Percentiles rank a stretch among this genome's conserved stretches.
Evolutionary conservation across 805 yeast genomes (phyloP).

Genomic region (Cyberlindnera veronae): DNA sequence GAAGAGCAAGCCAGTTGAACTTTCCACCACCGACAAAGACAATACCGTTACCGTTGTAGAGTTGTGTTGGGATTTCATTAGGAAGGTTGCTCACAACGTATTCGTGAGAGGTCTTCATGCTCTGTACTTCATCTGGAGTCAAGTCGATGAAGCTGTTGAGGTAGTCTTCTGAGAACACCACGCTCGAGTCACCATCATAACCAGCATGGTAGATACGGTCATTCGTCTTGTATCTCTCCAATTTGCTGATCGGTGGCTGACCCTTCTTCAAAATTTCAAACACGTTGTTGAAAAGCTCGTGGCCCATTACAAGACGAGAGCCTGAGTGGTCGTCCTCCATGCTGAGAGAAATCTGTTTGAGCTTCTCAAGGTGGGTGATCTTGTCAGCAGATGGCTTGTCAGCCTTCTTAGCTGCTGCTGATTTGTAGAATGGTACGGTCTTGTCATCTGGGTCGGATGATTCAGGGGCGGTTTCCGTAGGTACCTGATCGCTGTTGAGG

Average conservation of each 20-base stretch:
- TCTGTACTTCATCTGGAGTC: constrained; percentile 37
- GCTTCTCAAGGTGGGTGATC: constrained; percentile 13
- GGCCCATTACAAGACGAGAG: constrained; percentile 33
- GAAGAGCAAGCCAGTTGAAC: constrained; percentile 51
- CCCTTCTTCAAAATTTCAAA: constrained; percentile 40
- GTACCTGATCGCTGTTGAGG: background rate
- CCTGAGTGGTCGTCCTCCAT: constrained; percentile 32
- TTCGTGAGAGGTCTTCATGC: constrained; percentile 46
- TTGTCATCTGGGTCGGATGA: constrained; percentile 14
- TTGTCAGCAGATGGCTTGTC: constrained; percentile 2
- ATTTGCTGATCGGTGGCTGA: constrained; percentile 41
- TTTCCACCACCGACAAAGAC: constrained; percentile 65
- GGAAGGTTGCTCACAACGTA: constrained; percentile 46
- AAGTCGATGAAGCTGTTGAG: constrained; percentile 47
- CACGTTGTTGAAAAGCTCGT: constrained; percentile 40
- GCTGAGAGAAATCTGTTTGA: constrained; percentile 23
- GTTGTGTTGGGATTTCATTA: constrained; percentile 38
- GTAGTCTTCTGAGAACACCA: constrained; percentile 50
- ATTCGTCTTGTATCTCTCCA: constrained; percentile 42
- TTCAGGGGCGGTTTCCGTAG: background rate
- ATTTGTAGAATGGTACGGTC: constrained; percentile 27
- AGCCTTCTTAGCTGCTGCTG: constrained; percentile 16
- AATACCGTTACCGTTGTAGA: constrained; percentile 53
- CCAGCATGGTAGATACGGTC: constrained; percentile 54
- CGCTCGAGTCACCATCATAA: constrained; percentile 38